Evolutionary conservation across 2,329 filamentous ascomycete species (phyloP), one percentile per base, ranked within the genome.

Genomic region (Colletotrichum orbiculare): DNA sequence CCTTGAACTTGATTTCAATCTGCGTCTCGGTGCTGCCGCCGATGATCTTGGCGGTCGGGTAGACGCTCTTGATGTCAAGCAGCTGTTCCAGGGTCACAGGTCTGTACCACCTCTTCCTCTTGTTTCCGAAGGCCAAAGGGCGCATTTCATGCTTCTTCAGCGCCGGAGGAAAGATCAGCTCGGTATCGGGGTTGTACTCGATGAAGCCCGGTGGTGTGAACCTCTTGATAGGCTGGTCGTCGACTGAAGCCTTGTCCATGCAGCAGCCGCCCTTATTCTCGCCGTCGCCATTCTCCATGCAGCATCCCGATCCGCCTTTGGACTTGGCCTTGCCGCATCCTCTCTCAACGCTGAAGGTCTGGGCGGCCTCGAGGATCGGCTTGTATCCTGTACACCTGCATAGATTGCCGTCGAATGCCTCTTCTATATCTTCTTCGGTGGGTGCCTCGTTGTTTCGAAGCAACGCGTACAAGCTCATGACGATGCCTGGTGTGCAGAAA

Each of bases 1-100:
- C 93, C 81, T 98, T 98, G 86, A 99, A 98, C 78, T 97, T 97
- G 80, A 96, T 92, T 79, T 99, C 96, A 66, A 99, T 98, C 78
- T 98, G 96, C 0, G 95, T 98, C 77, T 99, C 96, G 2, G 94
- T 97, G 75, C 94, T 97, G 67, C 96, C 96, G 54, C 94, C 95
- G 67, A 99, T 97, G 67, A 99, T 89, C 78, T 98, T 99, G 5
- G 95, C 93, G 34, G 90, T 88, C 0, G 95, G 95, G 70, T 93
- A 90, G 0, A 87, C 89, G 71, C 85, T 89, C 81, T 98, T 98
- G 79, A 99, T 97, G 74, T 97, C 91, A 13, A 98, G 85, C 13
- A 99, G 82, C 74, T 99, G 94, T 43, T 93, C 84, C 13, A 98
- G 75, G 0, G 92, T 97, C 38, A 93, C 91, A 0, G 96, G 96